phyloP scores from a whole-genome alignment of 768 basidiomycete species.

The Multifurca ochricompacta region DNA sequence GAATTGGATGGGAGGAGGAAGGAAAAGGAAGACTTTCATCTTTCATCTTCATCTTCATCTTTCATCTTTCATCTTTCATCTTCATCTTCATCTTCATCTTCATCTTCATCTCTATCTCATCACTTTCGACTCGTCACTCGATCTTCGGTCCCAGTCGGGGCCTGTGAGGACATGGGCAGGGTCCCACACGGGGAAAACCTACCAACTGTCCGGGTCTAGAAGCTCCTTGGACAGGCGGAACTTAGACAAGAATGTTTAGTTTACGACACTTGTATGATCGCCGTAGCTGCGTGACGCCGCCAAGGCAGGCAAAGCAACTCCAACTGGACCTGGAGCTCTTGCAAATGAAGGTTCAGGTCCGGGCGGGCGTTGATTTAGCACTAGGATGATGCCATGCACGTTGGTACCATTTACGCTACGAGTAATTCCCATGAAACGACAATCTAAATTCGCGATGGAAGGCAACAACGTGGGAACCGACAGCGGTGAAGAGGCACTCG shows the following conservation, averaged over 20 bases:
- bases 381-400: constrained; percentile 3
- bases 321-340: neutral
- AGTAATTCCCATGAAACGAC: constrained; percentile 9
- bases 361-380: neutral
- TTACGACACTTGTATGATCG: constrained; percentile 12
- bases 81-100: no score
- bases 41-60: no score
- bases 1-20: no score
- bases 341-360: neutral
- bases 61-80: no score
- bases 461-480: constrained; percentile 5
- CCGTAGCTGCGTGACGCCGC: constrained; percentile 4
- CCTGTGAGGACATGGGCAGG: neutral
- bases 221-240: constrained; percentile 4
- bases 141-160: neutral
- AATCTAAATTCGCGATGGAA: constrained; percentile 1
- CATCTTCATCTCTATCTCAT: neutral
- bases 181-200: neutral
- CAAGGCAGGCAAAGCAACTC: no score
- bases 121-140: neutral
- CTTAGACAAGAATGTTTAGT: constrained; percentile 7
- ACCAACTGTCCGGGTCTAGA: constrained; percentile 4
- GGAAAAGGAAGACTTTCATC: neutral
- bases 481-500: neutral
- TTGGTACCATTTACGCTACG: neutral